Base-by-base conservation (phyloP, 2,329 filamentous ascomycete species). In the Dothidotthia symphoricarpi region DNA sequence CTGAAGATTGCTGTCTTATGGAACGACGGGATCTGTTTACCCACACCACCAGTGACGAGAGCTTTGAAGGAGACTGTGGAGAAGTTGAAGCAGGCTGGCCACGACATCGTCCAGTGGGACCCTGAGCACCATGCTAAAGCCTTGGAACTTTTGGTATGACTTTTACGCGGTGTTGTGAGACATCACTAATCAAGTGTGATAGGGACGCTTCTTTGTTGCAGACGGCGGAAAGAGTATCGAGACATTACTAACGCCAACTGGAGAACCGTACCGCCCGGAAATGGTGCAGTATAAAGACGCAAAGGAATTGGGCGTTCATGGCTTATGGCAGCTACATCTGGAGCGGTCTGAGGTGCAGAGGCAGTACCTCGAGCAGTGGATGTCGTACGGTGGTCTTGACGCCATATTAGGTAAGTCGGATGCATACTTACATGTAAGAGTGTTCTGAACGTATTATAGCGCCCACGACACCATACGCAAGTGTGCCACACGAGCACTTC, bases 1-100 rank as follows among this genome's bases (percentile, higher is more conserved):
- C 62, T 84, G 5, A 81, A 76, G 50, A 69, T 86, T n/a, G 83
- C 74, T 1, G 64, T 80, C 4, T 59, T 77, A n/a, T 65, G 69
- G 47, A 71, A 69, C 25, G 77, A 80, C 45, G 72, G 70, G 0
- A 61, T 78, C 8, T 70, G 72, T 7, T 60, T 63, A 2, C 76
- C 77, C 0, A 70, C 77, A 4, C 77, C 77, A 8, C 75, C 76
- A 1, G 69, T 80, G 6, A 57, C 57, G 11, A 66, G 81, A 27
- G 82, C 80, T 1, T 54, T 86, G 26, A 67, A 69, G 35, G 72
- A 78, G 34, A 71, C 79, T 0, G 75, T 75, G 0, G 70, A 72
- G 10, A 75, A 75, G 57, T 48, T 85, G 40, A 69, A 66, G 52
- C 47, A 64, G 42, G 69, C 74, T 24, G 70, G 75, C 13, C 71